A percentile compares a stretch with the other conserved stretches of the same genome.
These are phyloP conservation scores for Agrocybe pediades DNA, from an alignment of 768 basidiomycete genomes.

Conservation along the genomic window DNA sequence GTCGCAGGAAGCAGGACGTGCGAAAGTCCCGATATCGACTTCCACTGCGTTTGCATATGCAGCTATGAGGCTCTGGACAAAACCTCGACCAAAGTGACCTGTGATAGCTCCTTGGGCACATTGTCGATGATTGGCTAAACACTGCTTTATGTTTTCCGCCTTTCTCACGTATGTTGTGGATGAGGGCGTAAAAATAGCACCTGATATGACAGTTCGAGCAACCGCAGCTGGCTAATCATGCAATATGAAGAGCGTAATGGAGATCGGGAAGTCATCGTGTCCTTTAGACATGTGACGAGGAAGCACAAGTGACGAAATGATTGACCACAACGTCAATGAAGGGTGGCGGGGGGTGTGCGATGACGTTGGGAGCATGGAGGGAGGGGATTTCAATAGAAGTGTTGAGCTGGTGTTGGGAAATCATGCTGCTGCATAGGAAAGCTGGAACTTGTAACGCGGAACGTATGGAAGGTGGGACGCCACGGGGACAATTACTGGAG, in stretches of 20 bases:
- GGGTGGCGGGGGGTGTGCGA: not conserved
- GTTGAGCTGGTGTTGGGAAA: no score
- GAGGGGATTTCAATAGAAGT: not conserved
- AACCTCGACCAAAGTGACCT: no score
- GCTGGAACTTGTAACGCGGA: not conserved
- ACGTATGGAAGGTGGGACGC: not conserved
- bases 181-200: no score
- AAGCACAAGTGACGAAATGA: not conserved
- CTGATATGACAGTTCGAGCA: no score
- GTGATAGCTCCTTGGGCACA: no score
- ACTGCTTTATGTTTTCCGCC: no score
- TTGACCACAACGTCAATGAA: not conserved
- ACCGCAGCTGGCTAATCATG: not conserved
- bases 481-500: not conserved
- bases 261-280: not conserved
- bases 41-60: no score
- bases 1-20: no score
- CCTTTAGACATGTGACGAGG: not conserved
- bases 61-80: no score
- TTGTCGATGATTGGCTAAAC: no score
- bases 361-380: not conserved
- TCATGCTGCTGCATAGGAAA: not conserved
- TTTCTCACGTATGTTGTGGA: no score
- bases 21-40: no score
- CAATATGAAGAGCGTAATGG: slow-evolving; percentile 1